Base-by-base conservation (phyloP, 2,329 filamentous ascomycete species). In the Diplocarpon rosae region DNA sequence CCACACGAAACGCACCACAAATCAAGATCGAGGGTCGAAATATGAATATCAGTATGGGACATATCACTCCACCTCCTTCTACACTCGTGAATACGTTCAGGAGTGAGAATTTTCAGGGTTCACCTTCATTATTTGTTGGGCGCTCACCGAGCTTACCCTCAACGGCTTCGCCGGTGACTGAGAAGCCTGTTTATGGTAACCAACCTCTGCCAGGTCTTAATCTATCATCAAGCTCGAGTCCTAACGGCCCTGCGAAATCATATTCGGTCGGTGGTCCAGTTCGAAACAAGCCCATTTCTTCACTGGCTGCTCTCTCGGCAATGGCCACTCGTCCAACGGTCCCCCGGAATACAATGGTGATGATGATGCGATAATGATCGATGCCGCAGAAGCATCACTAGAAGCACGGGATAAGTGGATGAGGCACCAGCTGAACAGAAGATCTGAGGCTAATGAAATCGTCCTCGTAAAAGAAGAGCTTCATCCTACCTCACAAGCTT, bases 341-440 rank as follows among this genome's bases (percentile, higher is more conserved):
- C 20, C 20, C 7, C 20, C 20, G n/a, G 30, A 32, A 10, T 32
- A 42, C 10, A 36, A 45, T 15, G 32, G 16, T 5, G 43, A 42
- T 20, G 37, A 46, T 7, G 44, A 46, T 36, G 12, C 39, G 17
- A 41, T 37, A 13, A 35, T 46, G 7, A 46, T 46, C 24, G 37
- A 41, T 2, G 2, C 36, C 3, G 15, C 16, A 4, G 13, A 20
- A 17, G 43, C 43, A 8, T 38, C 43, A 27, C 3, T 32, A 15
- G 24, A 33, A 16, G 43, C 39, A 6, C 36, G 38, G 20, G 6
- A 5, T 2, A 43, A 37, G 28, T 49, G 36, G 42, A 17, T 14
- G n/a, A 32, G 4, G 10, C 4, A 32, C 11, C n/a, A 12, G 28
- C 15, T 36, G 30, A 14, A 7, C 14, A 13, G 24, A 13, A 28